A percentile compares a stretch with the other conserved stretches of the same genome.
Evolutionary conservation across 2,329 filamentous ascomycete species (phyloP).

Genomic region (Alternaria solani): DNA sequence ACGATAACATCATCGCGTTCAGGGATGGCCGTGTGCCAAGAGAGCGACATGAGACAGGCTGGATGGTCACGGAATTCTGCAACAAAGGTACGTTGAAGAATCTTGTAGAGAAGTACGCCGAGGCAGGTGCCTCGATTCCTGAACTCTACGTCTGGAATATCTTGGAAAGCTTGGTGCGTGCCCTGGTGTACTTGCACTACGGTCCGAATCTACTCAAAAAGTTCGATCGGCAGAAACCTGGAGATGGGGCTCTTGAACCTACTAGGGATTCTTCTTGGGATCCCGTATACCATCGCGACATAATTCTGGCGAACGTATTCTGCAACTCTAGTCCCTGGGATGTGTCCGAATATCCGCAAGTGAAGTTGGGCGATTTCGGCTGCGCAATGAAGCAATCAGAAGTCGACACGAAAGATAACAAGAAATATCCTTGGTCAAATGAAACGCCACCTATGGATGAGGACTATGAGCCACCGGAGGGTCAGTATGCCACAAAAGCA

Average conservation of each 20-base stretch:
- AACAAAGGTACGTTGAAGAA: not conserved
- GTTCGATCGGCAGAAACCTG: not conserved
- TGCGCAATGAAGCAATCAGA: not conserved
- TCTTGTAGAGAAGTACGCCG: not conserved
- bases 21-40: not conserved
- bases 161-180: not conserved
- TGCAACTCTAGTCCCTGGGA: not conserved
- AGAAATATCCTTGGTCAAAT: not conserved
- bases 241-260: not conserved
- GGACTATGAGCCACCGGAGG: not conserved
- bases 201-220: not conserved
- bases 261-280: not conserved
- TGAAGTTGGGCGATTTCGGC: not conserved
- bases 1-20: not conserved
- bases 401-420: not conserved
- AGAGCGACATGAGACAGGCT: not conserved
- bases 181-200: not conserved
- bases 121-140: not conserved
- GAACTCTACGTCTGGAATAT: not conserved
- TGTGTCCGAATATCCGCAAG: not conserved
- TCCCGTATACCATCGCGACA: not conserved
- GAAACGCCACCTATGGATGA: not conserved
- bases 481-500: not conserved
- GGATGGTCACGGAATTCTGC: conserved; percentile 5
- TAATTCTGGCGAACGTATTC: not conserved